Evolutionary conservation across 2,329 filamentous ascomycete genomes (phyloP).

Genomic region (Fusarium odoratissimum): DNA sequence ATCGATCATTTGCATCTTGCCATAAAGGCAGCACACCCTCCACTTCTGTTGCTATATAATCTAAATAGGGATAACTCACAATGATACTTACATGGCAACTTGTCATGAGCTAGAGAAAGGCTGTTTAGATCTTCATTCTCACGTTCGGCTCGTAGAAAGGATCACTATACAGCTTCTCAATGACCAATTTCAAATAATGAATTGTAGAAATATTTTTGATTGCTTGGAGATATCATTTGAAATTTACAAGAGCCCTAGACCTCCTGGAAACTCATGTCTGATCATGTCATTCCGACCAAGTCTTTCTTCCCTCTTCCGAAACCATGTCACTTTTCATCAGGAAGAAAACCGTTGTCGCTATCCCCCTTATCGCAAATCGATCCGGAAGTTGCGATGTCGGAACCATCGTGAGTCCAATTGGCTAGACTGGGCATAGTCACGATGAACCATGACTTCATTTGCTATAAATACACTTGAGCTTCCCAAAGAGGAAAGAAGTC

Average conservation of each 20-base stretch:
- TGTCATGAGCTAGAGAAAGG: neutral
- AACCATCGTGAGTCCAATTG: conserved; percentile 24
- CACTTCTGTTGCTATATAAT: neutral
- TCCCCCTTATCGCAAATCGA: neutral
- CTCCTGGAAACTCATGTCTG: neutral
- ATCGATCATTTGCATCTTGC: neutral
- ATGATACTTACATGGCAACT: neutral
- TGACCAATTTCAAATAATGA: neutral
- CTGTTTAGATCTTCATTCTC: no score
- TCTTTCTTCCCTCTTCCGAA: neutral
- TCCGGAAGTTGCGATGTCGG: conserved; percentile 37
- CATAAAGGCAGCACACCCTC: neutral
- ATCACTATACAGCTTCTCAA: neutral
- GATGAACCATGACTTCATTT: conserved; percentile 26
- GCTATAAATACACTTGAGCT: conserved; percentile 8
- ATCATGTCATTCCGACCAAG: neutral
- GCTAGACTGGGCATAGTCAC: conserved; percentile 9
- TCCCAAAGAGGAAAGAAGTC: conserved; percentile 18
- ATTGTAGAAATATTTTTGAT: neutral
- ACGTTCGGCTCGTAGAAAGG: neutral
- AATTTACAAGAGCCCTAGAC: neutral
- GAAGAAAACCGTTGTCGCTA: neutral
- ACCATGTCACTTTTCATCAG: neutral
- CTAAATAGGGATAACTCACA: no score
- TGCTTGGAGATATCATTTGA: neutral